phyloP scores from a whole-genome alignment of 2,329 filamentous ascomycete species.

The Trichoderma atroviride region DNA sequence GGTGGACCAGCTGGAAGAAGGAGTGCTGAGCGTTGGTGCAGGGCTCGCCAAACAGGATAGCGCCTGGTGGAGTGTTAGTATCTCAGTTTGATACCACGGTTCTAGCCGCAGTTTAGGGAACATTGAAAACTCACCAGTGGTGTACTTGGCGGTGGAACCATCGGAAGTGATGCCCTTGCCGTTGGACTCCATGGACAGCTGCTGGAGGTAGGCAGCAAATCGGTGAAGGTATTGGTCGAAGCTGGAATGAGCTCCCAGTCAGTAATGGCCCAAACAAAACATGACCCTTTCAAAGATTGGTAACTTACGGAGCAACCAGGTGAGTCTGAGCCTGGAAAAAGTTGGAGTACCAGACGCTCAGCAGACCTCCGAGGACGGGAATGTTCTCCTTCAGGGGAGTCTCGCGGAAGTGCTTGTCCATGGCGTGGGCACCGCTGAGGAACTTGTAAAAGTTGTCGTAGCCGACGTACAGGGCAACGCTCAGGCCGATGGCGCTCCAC shows the following conservation, averaged over 20 bases:
- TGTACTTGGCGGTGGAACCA: conserved; percentile 91
- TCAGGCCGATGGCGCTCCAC: conserved; percentile 97
- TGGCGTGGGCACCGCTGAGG: conserved; percentile 89
- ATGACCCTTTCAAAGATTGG: background rate
- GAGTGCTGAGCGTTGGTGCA: conserved; percentile 99
- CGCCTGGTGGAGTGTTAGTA: conserved; percentile 48
- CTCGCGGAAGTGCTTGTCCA: conserved; percentile 97
- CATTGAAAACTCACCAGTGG: conserved; percentile 61
- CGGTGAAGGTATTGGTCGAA: conserved; percentile 99
- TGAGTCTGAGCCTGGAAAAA: conserved; percentile 99
- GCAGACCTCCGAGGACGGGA: conserved; percentile 83
- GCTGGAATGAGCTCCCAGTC: conserved; percentile 43
- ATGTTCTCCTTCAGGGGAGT: conserved; percentile 94
- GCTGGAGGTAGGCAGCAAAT: conserved; percentile 98
- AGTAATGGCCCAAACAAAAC: conserved; percentile 3
- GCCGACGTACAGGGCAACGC: conserved; percentile 91
- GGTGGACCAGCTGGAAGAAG: conserved; percentile 99
- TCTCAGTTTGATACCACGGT: background rate
- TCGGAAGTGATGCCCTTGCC: conserved; percentile 95
- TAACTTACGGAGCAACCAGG: conserved; percentile 84
- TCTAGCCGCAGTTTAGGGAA: no score
- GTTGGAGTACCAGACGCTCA: conserved; percentile 98
- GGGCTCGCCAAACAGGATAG: conserved; percentile 96
- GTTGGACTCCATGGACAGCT: conserved; percentile 99
- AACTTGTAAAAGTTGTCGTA: conserved; percentile 98